Conservation (phyloP, 2,329 filamentous ascomycete species). For the Eutypella sp. region DNA sequence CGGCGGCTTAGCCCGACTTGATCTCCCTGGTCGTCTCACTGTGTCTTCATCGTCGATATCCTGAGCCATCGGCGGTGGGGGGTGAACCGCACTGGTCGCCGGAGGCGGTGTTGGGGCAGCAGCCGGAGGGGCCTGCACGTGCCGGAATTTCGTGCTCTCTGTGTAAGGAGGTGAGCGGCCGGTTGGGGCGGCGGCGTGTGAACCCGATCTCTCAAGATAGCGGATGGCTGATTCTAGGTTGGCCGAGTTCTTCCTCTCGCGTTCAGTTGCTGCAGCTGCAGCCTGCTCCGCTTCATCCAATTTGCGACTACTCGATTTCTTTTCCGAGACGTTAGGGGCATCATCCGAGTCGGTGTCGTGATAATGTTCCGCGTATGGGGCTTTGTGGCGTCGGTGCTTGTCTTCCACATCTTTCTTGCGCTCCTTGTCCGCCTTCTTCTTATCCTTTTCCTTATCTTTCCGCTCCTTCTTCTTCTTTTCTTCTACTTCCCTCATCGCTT, state of each 20-base stretch:
- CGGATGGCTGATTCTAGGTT: slow-evolving; percentile 20
- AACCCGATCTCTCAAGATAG: slow-evolving; percentile 23
- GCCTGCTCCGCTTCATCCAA: slow-evolving; percentile 21
- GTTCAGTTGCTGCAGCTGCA: slow-evolving; percentile 9
- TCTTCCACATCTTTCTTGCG: slow-evolving; percentile 24
- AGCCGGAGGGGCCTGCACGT: slow-evolving; percentile 13
- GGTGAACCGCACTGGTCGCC: slow-evolving; percentile 14
- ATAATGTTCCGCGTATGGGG: slow-evolving; percentile 17
- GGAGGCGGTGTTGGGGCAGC: slow-evolving; percentile 28
- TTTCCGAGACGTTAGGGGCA: slow-evolving; percentile 13
- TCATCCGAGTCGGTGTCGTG: slow-evolving; percentile 14
- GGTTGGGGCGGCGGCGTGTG: slow-evolving; percentile 13
- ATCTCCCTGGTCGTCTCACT: slow-evolving; percentile 17
- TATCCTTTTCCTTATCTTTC: slow-evolving; percentile 15
- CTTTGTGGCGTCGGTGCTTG: slow-evolving; percentile 21
- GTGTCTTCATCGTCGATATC: slow-evolving; percentile 19
- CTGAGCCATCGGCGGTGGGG: slow-evolving; percentile 15
- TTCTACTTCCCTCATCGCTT: slow-evolving; percentile 6
- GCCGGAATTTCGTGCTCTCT: slow-evolving; percentile 9
- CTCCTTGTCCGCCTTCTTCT: slow-evolving; percentile 25
- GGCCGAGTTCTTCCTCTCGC: slow-evolving; percentile 22
- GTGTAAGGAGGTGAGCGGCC: slow-evolving; percentile 20
- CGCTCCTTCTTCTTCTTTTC: slow-evolving; percentile 28
- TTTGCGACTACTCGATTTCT: slow-evolving; percentile 23
- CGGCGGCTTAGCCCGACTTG: slow-evolving; percentile 23